phyloP scores from a whole-genome alignment of 495 filamentous ascomycete species.

The Cairneyella variabilis region DNA sequence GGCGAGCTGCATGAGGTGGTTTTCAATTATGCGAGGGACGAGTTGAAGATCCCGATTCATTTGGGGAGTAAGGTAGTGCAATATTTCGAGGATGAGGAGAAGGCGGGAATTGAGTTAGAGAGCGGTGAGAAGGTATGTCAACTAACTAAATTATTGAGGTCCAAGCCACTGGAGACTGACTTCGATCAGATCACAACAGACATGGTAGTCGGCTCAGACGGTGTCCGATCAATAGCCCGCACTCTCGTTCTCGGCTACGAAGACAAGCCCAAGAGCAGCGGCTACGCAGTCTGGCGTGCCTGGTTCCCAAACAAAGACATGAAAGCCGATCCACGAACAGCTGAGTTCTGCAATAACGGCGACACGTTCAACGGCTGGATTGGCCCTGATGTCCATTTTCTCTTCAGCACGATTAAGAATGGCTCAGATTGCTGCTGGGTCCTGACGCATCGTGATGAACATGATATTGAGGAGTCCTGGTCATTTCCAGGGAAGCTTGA shows the following conservation, averaged over 20 bases:
- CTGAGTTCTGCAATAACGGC: constrained; percentile 10
- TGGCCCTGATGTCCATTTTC: constrained; percentile 61
- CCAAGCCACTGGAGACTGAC: constrained; percentile 4
- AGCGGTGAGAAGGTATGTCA: constrained; percentile 48
- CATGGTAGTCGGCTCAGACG: constrained; percentile 59
- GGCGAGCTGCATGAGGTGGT: constrained; percentile 60
- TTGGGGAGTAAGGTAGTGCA: constrained; percentile 51
- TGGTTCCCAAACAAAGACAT: constrained; percentile 61
- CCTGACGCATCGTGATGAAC: constrained; percentile 56
- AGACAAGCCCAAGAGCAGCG: constrained; percentile 53
- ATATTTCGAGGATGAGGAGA: constrained; percentile 52
- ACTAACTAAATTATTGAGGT: constrained; percentile 44
- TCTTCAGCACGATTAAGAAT: constrained; percentile 57
- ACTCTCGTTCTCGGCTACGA: constrained; percentile 59
- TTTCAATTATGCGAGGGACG: constrained; percentile 49
- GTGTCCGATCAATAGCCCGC: constrained; percentile 53
- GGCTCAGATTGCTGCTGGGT: constrained; percentile 68
- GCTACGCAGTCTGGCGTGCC: constrained; percentile 57
- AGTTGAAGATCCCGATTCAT: constrained; percentile 52
- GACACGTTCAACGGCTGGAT: constrained; percentile 52
- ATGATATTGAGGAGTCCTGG: constrained; percentile 63
- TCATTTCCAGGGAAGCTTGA: constrained; percentile 56
- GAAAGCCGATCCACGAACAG: constrained; percentile 48
- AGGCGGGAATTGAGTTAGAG: constrained; percentile 53
- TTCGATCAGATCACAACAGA: constrained; percentile 37